Evolutionary conservation across 352 stramenopile genomes (phyloP).

Genomic region (Phytopythium vexans): DNA sequence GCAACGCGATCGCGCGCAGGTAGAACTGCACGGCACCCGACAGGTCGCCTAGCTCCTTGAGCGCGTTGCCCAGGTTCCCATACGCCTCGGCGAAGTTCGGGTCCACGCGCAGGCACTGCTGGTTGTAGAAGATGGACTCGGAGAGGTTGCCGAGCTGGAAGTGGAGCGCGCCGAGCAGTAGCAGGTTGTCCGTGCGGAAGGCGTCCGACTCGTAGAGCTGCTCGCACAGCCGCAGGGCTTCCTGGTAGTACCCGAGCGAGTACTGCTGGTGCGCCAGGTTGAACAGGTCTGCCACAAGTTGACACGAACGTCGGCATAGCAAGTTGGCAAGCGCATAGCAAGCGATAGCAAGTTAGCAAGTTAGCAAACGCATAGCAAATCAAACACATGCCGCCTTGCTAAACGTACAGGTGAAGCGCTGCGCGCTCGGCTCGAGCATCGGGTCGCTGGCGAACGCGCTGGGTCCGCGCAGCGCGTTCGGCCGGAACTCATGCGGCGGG

Average conservation of each 20-base stretch:
- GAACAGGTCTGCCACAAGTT: conserved; percentile 47
- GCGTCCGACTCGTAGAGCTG: conserved; percentile 88
- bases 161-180: conserved; percentile 92
- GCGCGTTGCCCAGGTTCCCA: conserved; percentile 91
- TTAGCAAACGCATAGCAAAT: background rate
- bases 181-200: conserved; percentile 88
- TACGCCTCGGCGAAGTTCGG: conserved; percentile 92
- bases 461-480: conserved; percentile 14
- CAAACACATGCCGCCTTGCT: too few relatives aligned
- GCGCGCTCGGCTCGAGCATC: conserved; percentile 37
- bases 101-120: conserved; percentile 92
- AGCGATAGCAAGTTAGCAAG: background rate
- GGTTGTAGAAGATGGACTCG: conserved; percentile 95
- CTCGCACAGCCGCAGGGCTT: conserved; percentile 81
- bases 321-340: too few relatives aligned
- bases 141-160: conserved; percentile 92
- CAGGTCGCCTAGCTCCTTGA: conserved; percentile 93
- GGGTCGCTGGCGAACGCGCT: conserved; percentile 19
- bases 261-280: conserved; percentile 84
- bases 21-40: conserved; percentile 92
- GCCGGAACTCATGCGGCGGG: conserved; percentile 18
- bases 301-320: conserved; percentile 2
- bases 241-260: conserved; percentile 85
- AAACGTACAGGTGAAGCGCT: conserved; percentile 71
- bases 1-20: conserved; percentile 90